These are phyloP conservation scores for Rhizoclosmatium globosum DNA, from an alignment of 192 early-diverging fungal species.

Conservation along the genomic window DNA sequence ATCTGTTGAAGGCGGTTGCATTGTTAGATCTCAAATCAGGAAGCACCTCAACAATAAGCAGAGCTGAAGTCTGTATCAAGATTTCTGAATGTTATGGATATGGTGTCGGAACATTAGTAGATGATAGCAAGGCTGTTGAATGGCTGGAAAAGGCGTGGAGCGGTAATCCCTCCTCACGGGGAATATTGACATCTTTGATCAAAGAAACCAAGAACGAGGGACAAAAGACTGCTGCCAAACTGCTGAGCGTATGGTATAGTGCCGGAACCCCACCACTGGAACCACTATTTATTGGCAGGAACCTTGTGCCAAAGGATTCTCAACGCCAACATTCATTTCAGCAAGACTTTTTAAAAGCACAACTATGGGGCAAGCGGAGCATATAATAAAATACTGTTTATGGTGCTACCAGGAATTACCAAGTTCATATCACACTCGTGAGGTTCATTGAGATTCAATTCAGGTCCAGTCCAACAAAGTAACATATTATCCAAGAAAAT, in stretches of 20 bases:
- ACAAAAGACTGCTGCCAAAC: slow-evolving; percentile 1
- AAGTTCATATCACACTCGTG: no score
- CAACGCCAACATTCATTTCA: no score
- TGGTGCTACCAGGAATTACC: no score
- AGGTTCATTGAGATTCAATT: no score
- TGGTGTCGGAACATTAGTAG: background rate
- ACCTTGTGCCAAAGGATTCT: no score
- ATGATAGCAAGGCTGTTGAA: background rate
- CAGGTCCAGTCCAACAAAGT: no score
- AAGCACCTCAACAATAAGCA: background rate
- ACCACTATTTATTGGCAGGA: background rate
- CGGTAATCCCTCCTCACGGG: background rate
- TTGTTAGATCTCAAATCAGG: slow-evolving; percentile 3
- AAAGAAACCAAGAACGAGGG: background rate
- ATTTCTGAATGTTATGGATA: slow-evolving; percentile 27
- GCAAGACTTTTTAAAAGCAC: background rate
- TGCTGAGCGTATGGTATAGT: slow-evolving; percentile 1
- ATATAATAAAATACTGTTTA: background rate
- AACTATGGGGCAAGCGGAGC: slow-evolving; percentile 5
- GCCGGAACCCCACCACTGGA: background rate
- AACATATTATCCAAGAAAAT: no score
- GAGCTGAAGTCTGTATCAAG: background rate
- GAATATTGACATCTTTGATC: background rate
- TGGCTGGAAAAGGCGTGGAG: slow-evolving; percentile 18
- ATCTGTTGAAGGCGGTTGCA: slow-evolving; percentile 5